Percentiles rank a stretch among this genome's conserved stretches.
phyloP scores from a whole-genome alignment of 2,329 filamentous ascomycete species.

The Cryphonectria naterciae region DNA sequence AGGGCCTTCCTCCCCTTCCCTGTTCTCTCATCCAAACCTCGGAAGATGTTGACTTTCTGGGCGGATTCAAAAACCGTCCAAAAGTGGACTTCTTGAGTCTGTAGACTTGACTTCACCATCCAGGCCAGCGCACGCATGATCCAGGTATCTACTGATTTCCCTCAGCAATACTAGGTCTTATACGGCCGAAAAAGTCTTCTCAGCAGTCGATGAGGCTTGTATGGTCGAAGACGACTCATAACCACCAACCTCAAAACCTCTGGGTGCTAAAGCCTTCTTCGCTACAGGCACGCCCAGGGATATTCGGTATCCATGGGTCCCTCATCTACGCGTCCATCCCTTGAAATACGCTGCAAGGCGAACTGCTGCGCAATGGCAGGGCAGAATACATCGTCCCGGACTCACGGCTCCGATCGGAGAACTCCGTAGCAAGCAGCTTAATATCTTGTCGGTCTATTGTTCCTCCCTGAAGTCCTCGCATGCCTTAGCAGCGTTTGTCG shows the following conservation, averaged over 20 bases:
- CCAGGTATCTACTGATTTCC: not conserved
- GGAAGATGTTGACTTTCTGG: not conserved
- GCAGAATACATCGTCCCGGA: slow-evolving; percentile 5
- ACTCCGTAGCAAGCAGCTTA: slow-evolving; percentile 7
- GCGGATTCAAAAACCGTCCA: not conserved
- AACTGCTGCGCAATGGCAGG: slow-evolving; percentile 24
- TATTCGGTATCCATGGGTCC: slow-evolving; percentile 23
- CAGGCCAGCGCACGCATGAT: not conserved
- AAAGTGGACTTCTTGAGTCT: not conserved
- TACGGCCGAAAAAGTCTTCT: not conserved
- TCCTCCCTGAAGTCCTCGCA: not conserved
- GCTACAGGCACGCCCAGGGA: not conserved
- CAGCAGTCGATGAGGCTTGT: not conserved
- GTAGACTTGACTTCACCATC: not conserved
- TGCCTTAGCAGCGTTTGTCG: not conserved
- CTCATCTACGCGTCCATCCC: slow-evolving; percentile 23
- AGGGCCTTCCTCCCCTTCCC: too few relatives aligned
- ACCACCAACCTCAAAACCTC: not conserved
- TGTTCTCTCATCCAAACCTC: too few relatives aligned
- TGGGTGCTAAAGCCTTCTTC: not conserved
- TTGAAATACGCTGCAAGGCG: slow-evolving; percentile 16
- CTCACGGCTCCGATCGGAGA: not conserved
- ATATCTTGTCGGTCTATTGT: slow-evolving; percentile 24
- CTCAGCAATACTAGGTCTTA: not conserved
- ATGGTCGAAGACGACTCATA: not conserved